Conservation (phyloP, 2,329 filamentous ascomycete species). For the Aspergillus eucalypticola region DNA sequence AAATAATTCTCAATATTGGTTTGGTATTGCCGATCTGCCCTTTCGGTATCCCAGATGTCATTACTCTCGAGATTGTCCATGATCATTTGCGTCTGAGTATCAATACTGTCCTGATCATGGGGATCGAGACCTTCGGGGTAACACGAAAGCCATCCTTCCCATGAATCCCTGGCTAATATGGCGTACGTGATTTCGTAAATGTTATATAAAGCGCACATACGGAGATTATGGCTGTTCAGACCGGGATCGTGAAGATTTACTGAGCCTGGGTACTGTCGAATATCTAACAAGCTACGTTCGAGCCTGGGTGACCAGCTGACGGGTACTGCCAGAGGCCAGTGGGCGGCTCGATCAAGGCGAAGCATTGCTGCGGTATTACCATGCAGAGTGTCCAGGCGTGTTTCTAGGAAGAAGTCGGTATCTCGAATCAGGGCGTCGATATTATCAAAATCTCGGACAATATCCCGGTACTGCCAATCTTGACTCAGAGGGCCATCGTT, state of each 20-base stretch:
- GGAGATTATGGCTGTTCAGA: neutral
- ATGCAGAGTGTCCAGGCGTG: neutral
- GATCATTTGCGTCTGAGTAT: neutral
- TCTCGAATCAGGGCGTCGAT: neutral
- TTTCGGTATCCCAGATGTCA: too few relatives aligned
- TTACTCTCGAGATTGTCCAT: too few relatives aligned
- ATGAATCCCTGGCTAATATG: neutral
- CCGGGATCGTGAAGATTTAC: neutral
- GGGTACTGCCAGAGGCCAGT: neutral
- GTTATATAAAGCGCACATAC: neutral
- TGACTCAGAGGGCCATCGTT: neutral
- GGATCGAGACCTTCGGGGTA: neutral
- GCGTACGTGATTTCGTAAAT: neutral
- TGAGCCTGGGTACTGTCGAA: neutral
- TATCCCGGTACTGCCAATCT: neutral
- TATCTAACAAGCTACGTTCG: neutral
- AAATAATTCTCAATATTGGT: neutral
- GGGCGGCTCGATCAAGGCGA: neutral
- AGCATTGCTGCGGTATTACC: neutral
- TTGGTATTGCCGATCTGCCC: neutral
- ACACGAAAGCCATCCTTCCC: neutral
- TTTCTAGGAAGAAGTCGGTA: conserved; percentile 4
- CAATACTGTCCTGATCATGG: neutral
- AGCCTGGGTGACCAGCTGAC: neutral
- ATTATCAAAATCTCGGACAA: neutral